These are phyloP conservation scores for Magnusiomyces sp. DNA, from an alignment of 1,139 yeast genomes.

Conservation along the genomic window DNA sequence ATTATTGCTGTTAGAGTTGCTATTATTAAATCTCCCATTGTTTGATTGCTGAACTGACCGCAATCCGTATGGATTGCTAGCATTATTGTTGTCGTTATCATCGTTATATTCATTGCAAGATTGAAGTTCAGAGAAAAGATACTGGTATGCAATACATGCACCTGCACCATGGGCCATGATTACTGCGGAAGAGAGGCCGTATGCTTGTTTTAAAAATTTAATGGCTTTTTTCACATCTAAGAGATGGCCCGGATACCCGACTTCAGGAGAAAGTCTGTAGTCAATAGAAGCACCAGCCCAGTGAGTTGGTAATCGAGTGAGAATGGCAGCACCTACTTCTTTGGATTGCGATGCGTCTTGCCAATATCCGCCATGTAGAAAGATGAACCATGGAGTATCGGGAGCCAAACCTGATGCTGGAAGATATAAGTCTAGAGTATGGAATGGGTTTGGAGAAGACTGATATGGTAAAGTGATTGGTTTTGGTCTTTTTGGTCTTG, in stretches of 20 bases:
- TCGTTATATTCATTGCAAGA: too few relatives aligned
- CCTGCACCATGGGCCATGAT: slow-evolving; percentile 74
- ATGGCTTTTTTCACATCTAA: slow-evolving; percentile 46
- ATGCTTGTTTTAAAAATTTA: slow-evolving; percentile 21
- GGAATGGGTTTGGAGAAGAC: slow-evolving; percentile 20
- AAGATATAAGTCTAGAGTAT: slow-evolving; percentile 17
- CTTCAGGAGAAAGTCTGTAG: slow-evolving; percentile 59
- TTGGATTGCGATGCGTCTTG: slow-evolving; percentile 54
- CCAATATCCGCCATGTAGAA: slow-evolving; percentile 85
- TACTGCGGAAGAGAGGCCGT: slow-evolving; percentile 30
- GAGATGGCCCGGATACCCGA: slow-evolving; percentile 55
- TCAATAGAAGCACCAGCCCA: slow-evolving; percentile 40
- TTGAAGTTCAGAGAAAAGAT: slow-evolving; percentile 27
- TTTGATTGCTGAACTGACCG: too few relatives aligned
- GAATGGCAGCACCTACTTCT: slow-evolving; percentile 42
- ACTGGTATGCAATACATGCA: slow-evolving; percentile 55
- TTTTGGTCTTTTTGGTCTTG: slow-evolving; percentile 15
- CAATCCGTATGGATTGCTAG: too few relatives aligned
- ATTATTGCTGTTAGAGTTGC: too few relatives aligned
- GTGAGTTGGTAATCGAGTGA: slow-evolving; percentile 18
- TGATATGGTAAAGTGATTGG: slow-evolving; percentile 18
- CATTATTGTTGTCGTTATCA: too few relatives aligned
- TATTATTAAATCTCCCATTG: too few relatives aligned
- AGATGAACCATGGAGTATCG: slow-evolving; percentile 32
- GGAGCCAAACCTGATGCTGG: slow-evolving; percentile 17